phyloP scores from a whole-genome alignment of 495 filamentous ascomycete species.

The Penicillium coprophilum region DNA sequence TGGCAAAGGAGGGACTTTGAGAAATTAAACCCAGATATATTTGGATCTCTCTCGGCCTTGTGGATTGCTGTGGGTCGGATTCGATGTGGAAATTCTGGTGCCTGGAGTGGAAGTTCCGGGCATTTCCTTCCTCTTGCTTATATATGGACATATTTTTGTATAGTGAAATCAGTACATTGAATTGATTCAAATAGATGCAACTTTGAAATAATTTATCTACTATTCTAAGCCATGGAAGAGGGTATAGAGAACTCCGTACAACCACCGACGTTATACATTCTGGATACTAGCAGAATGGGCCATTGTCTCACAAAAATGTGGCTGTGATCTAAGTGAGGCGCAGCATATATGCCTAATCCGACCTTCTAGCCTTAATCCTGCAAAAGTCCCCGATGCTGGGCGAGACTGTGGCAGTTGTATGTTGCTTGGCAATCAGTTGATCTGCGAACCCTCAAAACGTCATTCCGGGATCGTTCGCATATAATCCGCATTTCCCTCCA shows the following conservation, averaged over 20 bases:
- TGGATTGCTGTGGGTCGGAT: slow-evolving; percentile 4
- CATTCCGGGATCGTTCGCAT: slow-evolving; percentile 21
- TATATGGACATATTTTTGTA: neutral
- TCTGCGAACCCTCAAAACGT: slow-evolving; percentile 23
- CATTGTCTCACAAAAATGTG: slow-evolving; percentile 3
- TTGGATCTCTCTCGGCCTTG: slow-evolving; percentile 1
- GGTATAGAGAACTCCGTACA: neutral
- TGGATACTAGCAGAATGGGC: neutral
- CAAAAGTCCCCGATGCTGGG: neutral
- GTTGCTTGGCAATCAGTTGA: slow-evolving; percentile 20
- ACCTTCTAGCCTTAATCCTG: neutral
- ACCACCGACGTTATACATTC: neutral
- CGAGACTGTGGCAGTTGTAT: neutral
- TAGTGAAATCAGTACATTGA: neutral
- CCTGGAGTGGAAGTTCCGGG: slow-evolving; percentile 6
- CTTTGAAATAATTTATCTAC: neutral
- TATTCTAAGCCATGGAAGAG: neutral
- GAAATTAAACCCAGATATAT: neutral
- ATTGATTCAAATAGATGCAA: neutral
- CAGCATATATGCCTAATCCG: slow-evolving; percentile 6
- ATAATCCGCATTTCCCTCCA: slow-evolving; percentile 19
- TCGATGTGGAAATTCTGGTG: slow-evolving; percentile 13
- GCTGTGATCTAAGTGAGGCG: slow-evolving; percentile 13
- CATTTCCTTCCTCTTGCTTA: neutral
- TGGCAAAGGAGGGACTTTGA: slow-evolving; percentile 16